Base-by-base conservation (phyloP, 805 yeast genomes). In the Myxozyma geophila region DNA sequence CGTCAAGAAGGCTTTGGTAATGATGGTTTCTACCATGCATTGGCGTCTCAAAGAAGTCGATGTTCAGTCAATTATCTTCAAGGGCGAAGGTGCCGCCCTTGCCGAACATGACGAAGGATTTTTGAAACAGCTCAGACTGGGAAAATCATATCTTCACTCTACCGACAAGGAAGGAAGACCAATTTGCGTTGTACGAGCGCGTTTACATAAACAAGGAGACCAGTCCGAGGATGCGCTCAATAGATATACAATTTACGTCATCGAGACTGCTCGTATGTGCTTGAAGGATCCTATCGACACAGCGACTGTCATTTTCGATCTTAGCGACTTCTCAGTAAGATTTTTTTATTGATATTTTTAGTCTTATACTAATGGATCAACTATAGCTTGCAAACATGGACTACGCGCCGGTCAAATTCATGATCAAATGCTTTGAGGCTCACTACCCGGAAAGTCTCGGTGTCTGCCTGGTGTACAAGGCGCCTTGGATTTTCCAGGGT, bases 391-490 rank as follows among this genome's bases (percentile, higher is more conserved):
- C 92, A 64, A 95, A 93, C 75, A 95, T 96, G 89, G 99, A 95
- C 78, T 91, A 91, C 73, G 81, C 84, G 2, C 91, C 97, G 4
- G 96, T 95, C 64, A 92, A 92, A 77, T 93, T 90, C 76, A 84
- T 95, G 77, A 87, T 92, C 65, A 84, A 86, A 59, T 88, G 92
- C 65, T 92, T 95, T 76, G 98, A 95, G 80, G 96, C 96, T 0
- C 97, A 93, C 74, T 95, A 93, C 75, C 99, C 99, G 0, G 99
- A 95, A 77, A 87, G 90, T 47, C 82, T 95, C 64, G 97, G 97
- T 17, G 84, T 84, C 60, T 79, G 95, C 58, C 83, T 91, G 69
- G 88, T 95, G 65, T 96, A 91, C 78, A 89, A 89, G 71, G 98
- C 99, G 0, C 99, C 99, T 35, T 92, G 98, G 98, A 85, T 95